A percentile compares a stretch with the other conserved stretches of the same genome.
phyloP scores from a whole-genome alignment of 2,329 filamentous ascomycete genomes.

The Sarocladium strictum region DNA sequence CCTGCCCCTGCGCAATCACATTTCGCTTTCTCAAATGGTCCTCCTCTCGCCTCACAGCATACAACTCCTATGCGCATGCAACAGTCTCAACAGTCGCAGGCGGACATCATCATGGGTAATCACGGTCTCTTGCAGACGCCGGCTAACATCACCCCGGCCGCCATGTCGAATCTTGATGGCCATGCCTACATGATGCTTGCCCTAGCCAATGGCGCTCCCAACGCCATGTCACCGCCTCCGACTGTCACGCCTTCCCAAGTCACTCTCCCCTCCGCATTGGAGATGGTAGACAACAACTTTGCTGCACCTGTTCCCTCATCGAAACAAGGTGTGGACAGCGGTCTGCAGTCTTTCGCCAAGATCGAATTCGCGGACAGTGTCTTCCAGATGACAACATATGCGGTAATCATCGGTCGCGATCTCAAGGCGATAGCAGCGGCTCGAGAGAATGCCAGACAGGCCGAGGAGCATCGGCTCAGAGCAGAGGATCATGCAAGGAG shows the following conservation, averaged over 20 bases:
- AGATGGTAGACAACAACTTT: not conserved
- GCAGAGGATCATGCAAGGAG: slow-evolving; percentile 40
- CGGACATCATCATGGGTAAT: slow-evolving; percentile 8
- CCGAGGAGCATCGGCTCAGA: slow-evolving; percentile 37
- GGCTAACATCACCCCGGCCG: slow-evolving; percentile 22
- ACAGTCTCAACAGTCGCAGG: slow-evolving; percentile 1
- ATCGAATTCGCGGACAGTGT: slow-evolving; percentile 69
- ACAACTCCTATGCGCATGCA: slow-evolving; percentile 7
- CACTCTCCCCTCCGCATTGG: slow-evolving; percentile 32
- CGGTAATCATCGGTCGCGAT: slow-evolving; percentile 68
- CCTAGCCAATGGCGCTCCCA: slow-evolving; percentile 23
- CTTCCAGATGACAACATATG: slow-evolving; percentile 73
- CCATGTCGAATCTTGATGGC: slow-evolving; percentile 28
- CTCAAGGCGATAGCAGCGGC: slow-evolving; percentile 52
- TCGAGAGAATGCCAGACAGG: slow-evolving; percentile 42
- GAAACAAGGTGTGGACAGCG: slow-evolving; percentile 5
- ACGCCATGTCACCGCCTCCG: slow-evolving; percentile 32
- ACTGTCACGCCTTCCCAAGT: slow-evolving; percentile 42
- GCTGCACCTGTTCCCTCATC: not conserved
- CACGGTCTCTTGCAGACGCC: slow-evolving; percentile 11
- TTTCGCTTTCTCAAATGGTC: not conserved
- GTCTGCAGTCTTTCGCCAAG: slow-evolving; percentile 50
- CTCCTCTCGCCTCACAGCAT: slow-evolving; percentile 1
- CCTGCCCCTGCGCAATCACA: not conserved
- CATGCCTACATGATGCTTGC: slow-evolving; percentile 41